Conservation (phyloP, 768 basidiomycete species). For the Pulveroboletus sp. region DNA sequence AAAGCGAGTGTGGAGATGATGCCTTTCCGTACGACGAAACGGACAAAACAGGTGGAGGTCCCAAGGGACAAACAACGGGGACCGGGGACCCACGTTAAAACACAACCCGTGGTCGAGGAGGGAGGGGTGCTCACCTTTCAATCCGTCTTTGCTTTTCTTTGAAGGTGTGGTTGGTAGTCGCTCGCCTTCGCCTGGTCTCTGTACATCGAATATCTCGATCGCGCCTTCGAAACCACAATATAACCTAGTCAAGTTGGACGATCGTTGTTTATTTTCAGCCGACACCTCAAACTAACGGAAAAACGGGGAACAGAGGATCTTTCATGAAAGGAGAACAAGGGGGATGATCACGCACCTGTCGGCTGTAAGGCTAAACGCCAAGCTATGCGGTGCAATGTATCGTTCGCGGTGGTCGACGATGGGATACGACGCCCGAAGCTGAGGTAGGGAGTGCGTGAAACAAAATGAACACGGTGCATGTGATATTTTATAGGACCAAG, state of each 20-base stretch:
- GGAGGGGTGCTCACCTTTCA: slow-evolving; percentile 61
- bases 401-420: slow-evolving; percentile 95
- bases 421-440: slow-evolving; percentile 88
- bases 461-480: background rate
- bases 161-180: slow-evolving; percentile 67
- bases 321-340: no score
- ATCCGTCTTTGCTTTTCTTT: slow-evolving; percentile 75
- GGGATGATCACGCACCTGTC: slow-evolving; percentile 44
- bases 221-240: slow-evolving; percentile 87
- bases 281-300: background rate
- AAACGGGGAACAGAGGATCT: background rate
- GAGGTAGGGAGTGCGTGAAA: background rate
- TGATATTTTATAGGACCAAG: background rate
- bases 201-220: slow-evolving; percentile 80
- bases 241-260: slow-evolving; percentile 35
- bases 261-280: background rate
- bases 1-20: slow-evolving; percentile 85
- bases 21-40: slow-evolving; percentile 40
- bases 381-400: slow-evolving; percentile 77
- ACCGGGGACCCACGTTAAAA: background rate
- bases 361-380: slow-evolving; percentile 69
- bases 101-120: background rate
- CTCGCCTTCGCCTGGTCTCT: slow-evolving; percentile 65
- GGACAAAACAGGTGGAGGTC: no score
- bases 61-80: no score